A percentile compares a stretch with the other conserved stretches of the same genome.
Evolutionary conservation across 2,329 filamentous ascomycete genomes (phyloP).

Genomic region (Xylaria sp.): DNA sequence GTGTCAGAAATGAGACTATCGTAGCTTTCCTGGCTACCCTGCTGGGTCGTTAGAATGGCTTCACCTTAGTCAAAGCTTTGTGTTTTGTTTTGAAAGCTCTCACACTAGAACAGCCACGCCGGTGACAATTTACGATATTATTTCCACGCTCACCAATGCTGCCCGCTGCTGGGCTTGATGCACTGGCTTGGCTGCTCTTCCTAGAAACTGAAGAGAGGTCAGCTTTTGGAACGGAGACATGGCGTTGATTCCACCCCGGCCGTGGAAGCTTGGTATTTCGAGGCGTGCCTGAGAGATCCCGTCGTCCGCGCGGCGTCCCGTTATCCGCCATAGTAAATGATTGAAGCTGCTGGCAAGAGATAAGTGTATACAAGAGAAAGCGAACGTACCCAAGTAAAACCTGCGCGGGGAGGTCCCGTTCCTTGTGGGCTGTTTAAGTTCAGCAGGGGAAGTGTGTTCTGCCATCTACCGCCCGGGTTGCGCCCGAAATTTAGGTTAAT

Average conservation of each 20-base stretch:
- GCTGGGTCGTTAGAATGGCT: slow-evolving; percentile 12
- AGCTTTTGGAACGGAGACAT: slow-evolving; percentile 31
- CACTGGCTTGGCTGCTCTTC: slow-evolving; percentile 35
- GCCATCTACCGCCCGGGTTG: slow-evolving; percentile 28
- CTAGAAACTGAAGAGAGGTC: slow-evolving; percentile 35
- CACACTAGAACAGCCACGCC: slow-evolving; percentile 36
- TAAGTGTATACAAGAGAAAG: slow-evolving; percentile 8
- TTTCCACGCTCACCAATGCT: slow-evolving; percentile 15
- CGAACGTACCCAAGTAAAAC: slow-evolving; percentile 43
- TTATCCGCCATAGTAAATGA: slow-evolving; percentile 38
- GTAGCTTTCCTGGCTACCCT: slow-evolving; percentile 44
- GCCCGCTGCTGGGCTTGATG: slow-evolving; percentile 27
- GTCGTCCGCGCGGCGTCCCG: slow-evolving; percentile 24
- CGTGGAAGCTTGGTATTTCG: slow-evolving; percentile 40
- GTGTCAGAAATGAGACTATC: slow-evolving; percentile 33
- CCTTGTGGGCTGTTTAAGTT: slow-evolving; percentile 36
- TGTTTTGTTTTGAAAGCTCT: slow-evolving; percentile 28
- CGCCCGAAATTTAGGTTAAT: slow-evolving; percentile 27
- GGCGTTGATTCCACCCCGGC: slow-evolving; percentile 30
- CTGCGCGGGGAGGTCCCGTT: slow-evolving; percentile 30
- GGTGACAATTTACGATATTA: slow-evolving; percentile 28
- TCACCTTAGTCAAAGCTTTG: not conserved
- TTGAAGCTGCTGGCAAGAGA: slow-evolving; percentile 6
- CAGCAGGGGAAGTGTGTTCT: slow-evolving; percentile 33
- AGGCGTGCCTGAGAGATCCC: slow-evolving; percentile 23